Evolutionary conservation across 306 rosid genomes (phyloP).

Genomic region (Bauhinia variegata): DNA sequence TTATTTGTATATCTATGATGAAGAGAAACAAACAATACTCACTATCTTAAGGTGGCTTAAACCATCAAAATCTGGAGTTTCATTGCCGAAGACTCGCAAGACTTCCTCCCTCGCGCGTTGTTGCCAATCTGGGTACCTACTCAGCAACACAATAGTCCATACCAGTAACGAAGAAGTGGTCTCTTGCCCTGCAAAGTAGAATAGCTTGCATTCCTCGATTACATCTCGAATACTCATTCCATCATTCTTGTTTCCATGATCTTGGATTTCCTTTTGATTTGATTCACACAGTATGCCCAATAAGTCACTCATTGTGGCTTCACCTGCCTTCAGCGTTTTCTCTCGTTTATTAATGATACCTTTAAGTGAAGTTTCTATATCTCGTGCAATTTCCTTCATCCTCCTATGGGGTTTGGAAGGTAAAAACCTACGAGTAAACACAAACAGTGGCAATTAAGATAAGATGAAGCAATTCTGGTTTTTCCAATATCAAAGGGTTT

Average conservation of each 20-base stretch:
- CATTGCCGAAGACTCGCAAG: constrained; percentile 36
- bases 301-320: constrained; percentile 20
- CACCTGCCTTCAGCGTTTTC: constrained; percentile 26
- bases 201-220: constrained; percentile 39
- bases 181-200: constrained; percentile 47
- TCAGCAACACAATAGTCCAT: constrained; percentile 41
- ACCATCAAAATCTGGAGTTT: constrained; percentile 36
- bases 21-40: constrained; percentile 11
- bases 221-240: constrained; percentile 61
- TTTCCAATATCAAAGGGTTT: not conserved
- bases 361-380: not conserved
- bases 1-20: not conserved
- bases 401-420: constrained; percentile 30
- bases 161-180: constrained; percentile 38
- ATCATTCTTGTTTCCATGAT: constrained; percentile 31
- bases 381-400: constrained; percentile 17
- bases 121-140: constrained; percentile 41
- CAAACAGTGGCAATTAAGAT: not conserved
- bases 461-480: not conserved
- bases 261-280: constrained; percentile 29
- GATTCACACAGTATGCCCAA: constrained; percentile 34
- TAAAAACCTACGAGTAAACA: constrained; percentile 29
- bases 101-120: constrained; percentile 42
- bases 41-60: constrained; percentile 45
- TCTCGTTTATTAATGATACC: constrained; percentile 31